Conservation (phyloP, 306 rosid genomes). For the Canavalia gladiata region DNA sequence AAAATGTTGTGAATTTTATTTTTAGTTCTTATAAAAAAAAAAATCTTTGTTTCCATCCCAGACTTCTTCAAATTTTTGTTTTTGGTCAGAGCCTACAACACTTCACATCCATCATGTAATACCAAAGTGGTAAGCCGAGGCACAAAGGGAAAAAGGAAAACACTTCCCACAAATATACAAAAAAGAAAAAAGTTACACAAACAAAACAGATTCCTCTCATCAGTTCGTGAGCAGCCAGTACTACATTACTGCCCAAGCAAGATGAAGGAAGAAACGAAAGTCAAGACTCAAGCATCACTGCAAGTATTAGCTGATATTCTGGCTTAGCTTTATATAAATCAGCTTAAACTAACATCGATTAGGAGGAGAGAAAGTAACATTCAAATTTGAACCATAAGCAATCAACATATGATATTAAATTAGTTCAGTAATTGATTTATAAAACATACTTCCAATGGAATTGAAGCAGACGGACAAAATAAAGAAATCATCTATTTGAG, state of each 20-base stretch:
- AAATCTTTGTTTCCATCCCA: too few species aligned
- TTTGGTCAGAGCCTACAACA: background rate
- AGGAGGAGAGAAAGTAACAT: background rate
- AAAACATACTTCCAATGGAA: background rate
- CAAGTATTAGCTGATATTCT: background rate
- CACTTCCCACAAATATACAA: too few species aligned
- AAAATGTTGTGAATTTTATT: too few species aligned
- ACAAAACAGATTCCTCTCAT: background rate
- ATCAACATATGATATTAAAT: background rate
- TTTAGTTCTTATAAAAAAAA: too few species aligned
- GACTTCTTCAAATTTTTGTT: background rate
- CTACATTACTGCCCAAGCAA: background rate
- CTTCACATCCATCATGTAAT: too few species aligned
- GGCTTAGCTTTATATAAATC: too few species aligned
- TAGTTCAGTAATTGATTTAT: background rate
- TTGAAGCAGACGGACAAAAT: background rate
- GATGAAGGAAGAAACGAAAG: background rate
- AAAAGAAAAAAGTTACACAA: background rate
- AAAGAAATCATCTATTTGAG: conserved; percentile 30
- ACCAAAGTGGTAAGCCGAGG: background rate
- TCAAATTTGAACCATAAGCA: background rate
- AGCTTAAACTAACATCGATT: background rate
- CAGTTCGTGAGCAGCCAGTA: background rate
- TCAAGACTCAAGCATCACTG: background rate
- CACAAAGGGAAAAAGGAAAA: too few species aligned